A percentile compares a stretch with the other conserved stretches of the same genome.
Evolutionary conservation across 106 monocot genomes (phyloP).

Genomic region (Xerophyta viscosa): DNA sequence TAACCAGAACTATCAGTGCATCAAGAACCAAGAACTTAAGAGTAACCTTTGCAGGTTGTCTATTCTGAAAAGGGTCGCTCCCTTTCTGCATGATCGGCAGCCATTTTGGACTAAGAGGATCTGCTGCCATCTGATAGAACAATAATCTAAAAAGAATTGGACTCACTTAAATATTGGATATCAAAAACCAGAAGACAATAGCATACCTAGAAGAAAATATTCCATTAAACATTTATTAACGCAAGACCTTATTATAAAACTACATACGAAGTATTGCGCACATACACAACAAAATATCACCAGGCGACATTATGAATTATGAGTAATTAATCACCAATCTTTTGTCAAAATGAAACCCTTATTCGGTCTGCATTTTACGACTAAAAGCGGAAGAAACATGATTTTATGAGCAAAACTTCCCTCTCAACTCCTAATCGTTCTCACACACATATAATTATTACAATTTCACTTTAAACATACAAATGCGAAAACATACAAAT

Average conservation of each 20-base stretch:
- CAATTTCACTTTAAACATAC: background rate
- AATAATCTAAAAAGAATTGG: slow-evolving; percentile 44
- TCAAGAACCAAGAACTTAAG: slow-evolving; percentile 28
- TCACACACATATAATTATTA: background rate
- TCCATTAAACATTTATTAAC: background rate
- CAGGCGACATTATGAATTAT: too few relatives aligned
- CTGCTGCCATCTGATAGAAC: slow-evolving; percentile 38
- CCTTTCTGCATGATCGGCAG: background rate
- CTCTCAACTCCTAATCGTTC: too few relatives aligned
- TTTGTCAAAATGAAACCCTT: too few relatives aligned
- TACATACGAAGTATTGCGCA: too few relatives aligned
- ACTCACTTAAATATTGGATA: background rate
- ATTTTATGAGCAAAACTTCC: too few relatives aligned
- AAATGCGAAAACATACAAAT: background rate
- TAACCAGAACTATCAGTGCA: slow-evolving; percentile 38
- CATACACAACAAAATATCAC: too few relatives aligned
- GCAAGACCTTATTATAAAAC: too few relatives aligned
- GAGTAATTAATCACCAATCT: too few relatives aligned
- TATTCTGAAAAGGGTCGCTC: background rate
- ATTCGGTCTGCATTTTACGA: too few relatives aligned
- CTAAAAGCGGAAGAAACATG: too few relatives aligned
- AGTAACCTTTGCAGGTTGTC: slow-evolving; percentile 3
- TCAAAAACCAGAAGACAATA: background rate
- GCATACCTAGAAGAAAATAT: background rate
- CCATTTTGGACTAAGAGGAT: background rate